Percentiles rank a stretch among this genome's conserved stretches.
Evolutionary conservation across 352 stramenopile genomes (phyloP).

Genomic region (Phytophthora lateralis): DNA sequence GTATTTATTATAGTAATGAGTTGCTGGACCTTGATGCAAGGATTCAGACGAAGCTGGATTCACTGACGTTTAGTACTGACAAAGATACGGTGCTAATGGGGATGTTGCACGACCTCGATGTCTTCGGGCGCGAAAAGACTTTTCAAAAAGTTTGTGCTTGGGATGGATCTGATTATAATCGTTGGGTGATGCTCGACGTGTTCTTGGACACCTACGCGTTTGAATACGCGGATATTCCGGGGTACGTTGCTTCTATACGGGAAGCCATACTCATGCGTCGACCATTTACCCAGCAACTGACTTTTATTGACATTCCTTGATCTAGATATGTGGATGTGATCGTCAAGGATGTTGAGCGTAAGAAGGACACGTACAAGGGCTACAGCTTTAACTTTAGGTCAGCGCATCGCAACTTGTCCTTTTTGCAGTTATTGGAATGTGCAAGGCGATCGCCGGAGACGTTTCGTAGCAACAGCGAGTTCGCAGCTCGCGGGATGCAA

Average conservation of each 20-base stretch:
- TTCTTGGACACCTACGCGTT: constrained; percentile 50
- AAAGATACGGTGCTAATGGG: not conserved
- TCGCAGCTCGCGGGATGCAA: constrained; percentile 35
- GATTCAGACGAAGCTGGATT: constrained; percentile 25
- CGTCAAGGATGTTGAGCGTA: constrained; percentile 43
- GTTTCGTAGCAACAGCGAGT: constrained; percentile 40
- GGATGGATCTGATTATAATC: constrained; percentile 21
- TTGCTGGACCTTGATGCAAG: constrained; percentile 26
- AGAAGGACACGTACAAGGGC: constrained; percentile 8
- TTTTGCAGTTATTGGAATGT: constrained; percentile 40
- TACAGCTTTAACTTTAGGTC: constrained; percentile 41
- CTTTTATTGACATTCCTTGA: not conserved
- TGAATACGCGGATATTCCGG: constrained; percentile 43
- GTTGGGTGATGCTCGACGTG: constrained; percentile 33
- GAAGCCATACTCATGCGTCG: too few relatives aligned
- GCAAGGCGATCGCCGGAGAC: constrained; percentile 26
- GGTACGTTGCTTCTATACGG: constrained; percentile 27
- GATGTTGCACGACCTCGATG: constrained; percentile 26
- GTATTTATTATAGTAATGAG: constrained; percentile 5
- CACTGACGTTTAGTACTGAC: constrained; percentile 11
- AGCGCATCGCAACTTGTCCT: constrained; percentile 41
- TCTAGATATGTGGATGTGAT: constrained; percentile 41
- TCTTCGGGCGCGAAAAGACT: constrained; percentile 30
- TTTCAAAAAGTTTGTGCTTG: constrained; percentile 29
- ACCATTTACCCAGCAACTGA: not conserved